Base-by-base conservation (phyloP, 768 basidiomycete species). In the Lentinula edodes region DNA sequence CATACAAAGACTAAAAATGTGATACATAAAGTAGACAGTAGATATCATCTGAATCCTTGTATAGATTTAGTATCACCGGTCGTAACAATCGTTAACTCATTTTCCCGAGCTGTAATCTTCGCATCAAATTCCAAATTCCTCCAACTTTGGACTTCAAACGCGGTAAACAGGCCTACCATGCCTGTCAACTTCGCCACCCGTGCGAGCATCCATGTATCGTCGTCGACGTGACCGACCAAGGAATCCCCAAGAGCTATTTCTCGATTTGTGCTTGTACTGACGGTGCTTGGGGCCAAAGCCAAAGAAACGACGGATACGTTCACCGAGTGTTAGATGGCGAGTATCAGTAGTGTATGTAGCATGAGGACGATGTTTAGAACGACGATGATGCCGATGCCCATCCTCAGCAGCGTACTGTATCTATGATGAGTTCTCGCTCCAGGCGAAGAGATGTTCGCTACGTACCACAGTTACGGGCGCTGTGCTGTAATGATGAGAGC, bases 291-390 rank as follows among this genome's bases (percentile, higher is more conserved):
- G 77, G 6, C 78, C 77, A 18, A 84, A 71, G 18, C 83, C 83
- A 64, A 84, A 82, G 73, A 84, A 83, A 35, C 78, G 80, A 43
- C 80, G 77, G 36, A 84, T 60, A 51, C 83, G 81, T 32, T 80
- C 76, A 38, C 76, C 78, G 15, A 78, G 74, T 1, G 80, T 69
- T 32, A 74, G 66, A 36, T 71, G 68, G 58, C 71, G 64, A 45
- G 9, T 46, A 41, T 46, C 60, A 53, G 56, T 54, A 36, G 38
- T 39, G 38, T 56, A 41, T 56, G 39, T 59, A 56, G 36, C 55
- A 52, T 45, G 51, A 48, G 52, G 38, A n/a, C 56, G 61, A 52
- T 61, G 63, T 32, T 54, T 56, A 23, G 46, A 62, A 13, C 57
- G 56, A 43, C 58, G 63, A 28, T 50, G 57, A 28, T 62, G 61